These are phyloP conservation scores for Penicillium flavigenum DNA, from an alignment of 495 filamentous ascomycete genomes.

Conservation along the genomic window DNA sequence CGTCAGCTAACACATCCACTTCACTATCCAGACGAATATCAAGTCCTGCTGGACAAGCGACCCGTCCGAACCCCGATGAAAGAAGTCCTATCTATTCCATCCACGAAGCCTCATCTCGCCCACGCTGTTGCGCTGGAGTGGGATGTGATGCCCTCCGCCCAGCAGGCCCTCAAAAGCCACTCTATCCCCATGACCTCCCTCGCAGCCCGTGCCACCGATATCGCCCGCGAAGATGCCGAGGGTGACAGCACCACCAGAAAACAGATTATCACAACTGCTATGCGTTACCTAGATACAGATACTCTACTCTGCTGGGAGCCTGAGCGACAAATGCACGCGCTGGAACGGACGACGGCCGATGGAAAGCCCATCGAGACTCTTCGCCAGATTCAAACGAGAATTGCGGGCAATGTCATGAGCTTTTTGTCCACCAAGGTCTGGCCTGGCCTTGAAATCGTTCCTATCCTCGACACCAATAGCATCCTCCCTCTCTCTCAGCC, in stretches of 20 bases:
- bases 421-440: conserved; percentile 74
- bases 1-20: conserved; percentile 2
- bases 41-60: conserved; percentile 76
- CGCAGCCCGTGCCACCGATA: conserved; percentile 74
- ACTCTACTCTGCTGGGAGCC: conserved; percentile 92
- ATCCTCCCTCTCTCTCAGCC: conserved; percentile 73
- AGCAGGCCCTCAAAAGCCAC: conserved; percentile 75
- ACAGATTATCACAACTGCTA: conserved; percentile 61
- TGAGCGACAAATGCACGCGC: conserved; percentile 41
- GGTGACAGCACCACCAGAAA: conserved; percentile 47
- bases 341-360: conserved; percentile 29
- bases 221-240: conserved; percentile 63
- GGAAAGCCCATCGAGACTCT: conserved; percentile 51
- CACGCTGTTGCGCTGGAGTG: conserved; percentile 85
- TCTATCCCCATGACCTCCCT: conserved; percentile 90
- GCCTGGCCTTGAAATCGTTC: conserved; percentile 76
- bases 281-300: conserved; percentile 90
- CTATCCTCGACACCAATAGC: conserved; percentile 68
- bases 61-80: conserved; percentile 77
- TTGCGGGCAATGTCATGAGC: conserved; percentile 64
- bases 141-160: conserved; percentile 75
- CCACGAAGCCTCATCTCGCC: conserved; percentile 78
- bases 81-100: conserved; percentile 67
- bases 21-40: conserved; percentile 54
- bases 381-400: conserved; percentile 66